Percentiles rank a stretch among this genome's conserved stretches.
phyloP scores from a whole-genome alignment of 352 stramenopile species.

The Peronospora tabacina region DNA sequence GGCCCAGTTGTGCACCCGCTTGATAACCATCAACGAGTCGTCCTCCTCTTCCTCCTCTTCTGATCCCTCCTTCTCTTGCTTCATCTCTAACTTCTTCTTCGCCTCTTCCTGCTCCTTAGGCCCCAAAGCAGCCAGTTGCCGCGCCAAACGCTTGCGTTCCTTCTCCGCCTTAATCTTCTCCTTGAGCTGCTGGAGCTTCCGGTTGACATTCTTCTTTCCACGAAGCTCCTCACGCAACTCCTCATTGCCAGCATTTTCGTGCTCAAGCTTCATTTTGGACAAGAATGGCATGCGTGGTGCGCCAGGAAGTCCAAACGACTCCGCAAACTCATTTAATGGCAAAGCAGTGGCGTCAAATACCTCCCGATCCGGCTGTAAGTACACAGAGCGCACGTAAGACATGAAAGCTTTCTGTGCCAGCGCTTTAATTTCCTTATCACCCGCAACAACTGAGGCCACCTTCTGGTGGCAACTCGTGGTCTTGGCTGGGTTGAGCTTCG shows the following conservation, averaged over 20 bases:
- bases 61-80: constrained; percentile 32
- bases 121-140: constrained; percentile 45
- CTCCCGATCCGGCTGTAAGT: constrained; percentile 92
- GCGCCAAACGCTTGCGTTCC: constrained; percentile 87
- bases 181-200: constrained; percentile 95
- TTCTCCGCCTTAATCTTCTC: constrained; percentile 97
- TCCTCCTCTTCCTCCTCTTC: constrained; percentile 74
- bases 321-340: constrained; percentile 88
- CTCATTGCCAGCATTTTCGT: constrained; percentile 52
- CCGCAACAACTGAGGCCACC: constrained; percentile 87
- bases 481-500: constrained; percentile 95
- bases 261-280: constrained; percentile 60
- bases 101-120: constrained; percentile 27
- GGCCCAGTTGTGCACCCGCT: constrained; percentile 83
- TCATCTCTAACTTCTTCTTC: constrained; percentile 27
- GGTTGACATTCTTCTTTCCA: constrained; percentile 95
- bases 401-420: constrained; percentile 97
- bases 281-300: constrained; percentile 92
- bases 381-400: constrained; percentile 95
- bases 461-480: constrained; percentile 90
- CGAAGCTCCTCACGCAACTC: constrained; percentile 81
- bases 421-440: constrained; percentile 91
- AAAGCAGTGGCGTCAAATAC: constrained; percentile 91
- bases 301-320: constrained; percentile 90
- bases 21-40: constrained; percentile 89